Conservation (phyloP, 2,329 filamentous ascomycete genomes). For the Didymella keratinophila region DNA sequence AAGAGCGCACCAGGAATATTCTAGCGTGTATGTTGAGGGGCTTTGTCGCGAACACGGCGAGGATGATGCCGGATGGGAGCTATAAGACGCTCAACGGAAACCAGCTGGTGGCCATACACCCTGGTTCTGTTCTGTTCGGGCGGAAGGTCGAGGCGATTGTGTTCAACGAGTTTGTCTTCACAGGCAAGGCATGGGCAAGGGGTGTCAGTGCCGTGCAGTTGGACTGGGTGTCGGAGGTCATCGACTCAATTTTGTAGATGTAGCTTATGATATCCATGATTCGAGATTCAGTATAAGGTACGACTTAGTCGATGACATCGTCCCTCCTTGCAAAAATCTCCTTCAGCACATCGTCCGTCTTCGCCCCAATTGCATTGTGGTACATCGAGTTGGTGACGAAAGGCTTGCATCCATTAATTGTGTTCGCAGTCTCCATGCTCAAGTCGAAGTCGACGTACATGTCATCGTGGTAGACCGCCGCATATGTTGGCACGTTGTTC, state of each 20-base stretch:
- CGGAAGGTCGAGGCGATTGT: conserved; percentile 67
- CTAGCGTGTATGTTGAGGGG: conserved; percentile 66
- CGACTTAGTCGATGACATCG: conserved; percentile 63
- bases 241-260: conserved; percentile 42
- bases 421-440: conserved; percentile 74
- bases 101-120: conserved; percentile 69
- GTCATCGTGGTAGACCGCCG: conserved; percentile 82
- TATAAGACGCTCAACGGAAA: conserved; percentile 69
- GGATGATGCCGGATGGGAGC: conserved; percentile 66
- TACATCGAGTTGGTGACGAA: conserved; percentile 88
- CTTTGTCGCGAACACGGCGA: conserved; percentile 67
- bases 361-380: conserved; percentile 80
- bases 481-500: conserved; percentile 87
- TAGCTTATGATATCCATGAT: neutral
- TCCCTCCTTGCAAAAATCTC: conserved; percentile 81
- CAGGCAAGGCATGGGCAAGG: conserved; percentile 68
- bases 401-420: conserved; percentile 79
- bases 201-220: conserved; percentile 69
- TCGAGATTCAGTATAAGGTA: too few species aligned
- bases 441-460: conserved; percentile 89
- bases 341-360: conserved; percentile 77
- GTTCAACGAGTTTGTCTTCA: conserved; percentile 72
- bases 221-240: conserved; percentile 66
- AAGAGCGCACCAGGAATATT: conserved; percentile 59
- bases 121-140: conserved; percentile 66